These are phyloP conservation scores for Kwoniella shandongensis DNA, from an alignment of 768 basidiomycete genomes.

Conservation along the genomic window DNA sequence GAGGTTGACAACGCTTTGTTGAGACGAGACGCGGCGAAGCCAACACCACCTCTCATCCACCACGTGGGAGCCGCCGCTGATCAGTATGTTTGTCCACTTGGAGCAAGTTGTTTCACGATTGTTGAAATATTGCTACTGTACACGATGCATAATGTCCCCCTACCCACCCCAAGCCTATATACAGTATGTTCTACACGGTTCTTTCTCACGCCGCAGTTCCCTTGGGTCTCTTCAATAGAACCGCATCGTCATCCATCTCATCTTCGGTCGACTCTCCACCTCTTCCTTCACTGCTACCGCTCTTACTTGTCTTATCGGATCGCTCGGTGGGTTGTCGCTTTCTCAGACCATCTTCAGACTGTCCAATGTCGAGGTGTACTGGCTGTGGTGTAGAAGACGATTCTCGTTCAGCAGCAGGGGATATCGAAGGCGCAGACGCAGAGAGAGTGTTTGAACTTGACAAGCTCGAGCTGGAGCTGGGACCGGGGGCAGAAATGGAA, in stretches of 20 bases:
- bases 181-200: neutral
- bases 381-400: neutral
- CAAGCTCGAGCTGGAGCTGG: constrained; percentile 3
- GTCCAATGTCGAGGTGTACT: constrained; percentile 4
- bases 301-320: neutral
- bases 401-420: neutral
- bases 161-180: no score
- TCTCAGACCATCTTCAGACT: neutral
- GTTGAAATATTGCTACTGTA: no score
- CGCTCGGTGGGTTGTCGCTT: neutral
- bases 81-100: no score
- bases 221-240: constrained; percentile 44
- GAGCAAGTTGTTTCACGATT: no score
- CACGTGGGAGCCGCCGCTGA: no score
- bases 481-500: constrained; percentile 65
- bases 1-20: no score
- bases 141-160: neutral
- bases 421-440: constrained; percentile 1
- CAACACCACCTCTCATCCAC: no score
- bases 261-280: constrained; percentile 43
- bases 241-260: constrained; percentile 53
- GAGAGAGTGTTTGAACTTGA: neutral
- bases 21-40: no score
- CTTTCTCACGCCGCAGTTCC: constrained; percentile 4
- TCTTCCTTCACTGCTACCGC: constrained; percentile 5